A percentile compares a stretch with the other conserved stretches of the same genome.
These are phyloP conservation scores for Monosporascus sp. DNA, from an alignment of 2,329 filamentous ascomycete species.

Conservation along the genomic window DNA sequence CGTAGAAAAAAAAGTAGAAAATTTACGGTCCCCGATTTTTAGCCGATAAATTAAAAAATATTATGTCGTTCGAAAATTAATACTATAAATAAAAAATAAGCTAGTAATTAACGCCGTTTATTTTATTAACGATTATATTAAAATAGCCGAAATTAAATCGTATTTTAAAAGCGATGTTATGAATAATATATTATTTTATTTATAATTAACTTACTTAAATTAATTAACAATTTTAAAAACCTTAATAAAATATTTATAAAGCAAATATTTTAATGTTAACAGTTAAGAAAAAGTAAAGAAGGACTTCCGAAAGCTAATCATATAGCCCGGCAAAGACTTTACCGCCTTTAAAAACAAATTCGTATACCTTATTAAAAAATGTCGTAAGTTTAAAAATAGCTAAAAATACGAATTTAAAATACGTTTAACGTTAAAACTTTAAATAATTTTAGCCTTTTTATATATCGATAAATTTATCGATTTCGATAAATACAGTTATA, in stretches of 20 bases:
- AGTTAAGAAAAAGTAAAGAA: background rate
- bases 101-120: too few species aligned
- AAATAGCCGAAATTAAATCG: too few species aligned
- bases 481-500: background rate
- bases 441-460: background rate
- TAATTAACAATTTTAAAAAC: background rate
- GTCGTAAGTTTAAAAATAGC: background rate
- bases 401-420: too few species aligned
- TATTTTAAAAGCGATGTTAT: too few species aligned
- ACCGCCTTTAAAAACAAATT: background rate
- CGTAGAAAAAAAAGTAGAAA: too few species aligned
- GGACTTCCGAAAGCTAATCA: background rate
- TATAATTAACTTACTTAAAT: background rate
- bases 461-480: background rate
- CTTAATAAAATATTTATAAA: constrained; percentile 2
- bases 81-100: too few species aligned
- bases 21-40: background rate
- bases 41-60: background rate
- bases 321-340: background rate
- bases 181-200: background rate
- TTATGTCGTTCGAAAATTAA: background rate
- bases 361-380: background rate
- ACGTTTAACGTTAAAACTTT: background rate
- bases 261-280: background rate
- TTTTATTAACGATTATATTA: too few species aligned